Base-by-base conservation (phyloP, 768 basidiomycete genomes). In the Harrya chromipes region DNA sequence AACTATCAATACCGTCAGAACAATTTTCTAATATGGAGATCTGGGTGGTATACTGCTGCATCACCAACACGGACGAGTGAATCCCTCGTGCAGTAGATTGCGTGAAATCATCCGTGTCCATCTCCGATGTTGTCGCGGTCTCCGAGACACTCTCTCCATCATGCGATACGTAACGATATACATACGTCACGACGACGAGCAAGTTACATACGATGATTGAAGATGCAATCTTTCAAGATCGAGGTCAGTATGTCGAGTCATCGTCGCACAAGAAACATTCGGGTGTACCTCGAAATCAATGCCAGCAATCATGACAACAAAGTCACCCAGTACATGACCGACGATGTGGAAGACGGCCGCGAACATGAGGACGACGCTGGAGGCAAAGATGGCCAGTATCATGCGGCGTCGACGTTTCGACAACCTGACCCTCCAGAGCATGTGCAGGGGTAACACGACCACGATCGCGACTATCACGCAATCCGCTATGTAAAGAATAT, bases 371-470 rank as follows among this genome's bases (percentile, higher is more conserved):
- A 55, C 16, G 20, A 51, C 11, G 19, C 58, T 57, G 10, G 58
- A 60, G 2, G 53, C 27, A 33, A 60, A 60, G 29, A 50, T 48
- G 4, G 44, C 43, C 17, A 60, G 49, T 20, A 61, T 57, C 60
- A 60, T 60, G 14, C 53, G 45, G 13, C 56, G 46, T 13, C 55
- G 56, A 40, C 39, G 40, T 3, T 9, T 35, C 0, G 56, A 56
- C 5, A 61, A 43, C 23, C 40, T 60, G 33, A 61, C 47, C 27
- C 33, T 45, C 58, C 55, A 57, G 10, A 61, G 52, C 41, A 60
- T 11, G 2, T 49, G 19, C 20, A 61, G n/a, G 2, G 58, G 58
- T 11, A 59, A 17, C 9, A 6, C 53, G n/a, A 61, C 40, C n/a
- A 60, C 44, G 33, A 55, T 47, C n/a, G 4, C 36, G 21, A 50